Percentiles rank a stretch among this genome's conserved stretches.
These are phyloP conservation scores for Ophiostoma quercus DNA, from an alignment of 2,329 filamentous ascomycete genomes.

Conservation along the genomic window DNA sequence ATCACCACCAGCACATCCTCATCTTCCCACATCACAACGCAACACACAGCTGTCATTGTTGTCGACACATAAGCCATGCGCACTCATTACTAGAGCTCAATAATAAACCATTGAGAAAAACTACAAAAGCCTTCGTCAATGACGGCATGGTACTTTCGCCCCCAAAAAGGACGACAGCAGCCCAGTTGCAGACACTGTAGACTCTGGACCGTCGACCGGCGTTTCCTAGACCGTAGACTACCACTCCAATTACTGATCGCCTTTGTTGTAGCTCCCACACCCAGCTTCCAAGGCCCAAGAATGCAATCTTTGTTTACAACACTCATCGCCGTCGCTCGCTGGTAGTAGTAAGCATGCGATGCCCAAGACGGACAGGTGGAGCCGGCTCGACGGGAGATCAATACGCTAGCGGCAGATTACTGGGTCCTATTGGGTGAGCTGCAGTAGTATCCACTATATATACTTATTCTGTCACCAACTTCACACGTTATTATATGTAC, in stretches of 20 bases:
- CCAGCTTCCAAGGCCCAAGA: conserved; percentile 3
- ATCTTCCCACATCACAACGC: background rate
- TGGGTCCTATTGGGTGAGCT: conserved; percentile 8
- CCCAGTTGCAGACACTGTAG: background rate
- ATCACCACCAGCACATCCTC: background rate
- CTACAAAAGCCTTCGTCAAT: background rate
- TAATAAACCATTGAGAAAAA: too few species aligned
- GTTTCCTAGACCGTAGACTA: background rate
- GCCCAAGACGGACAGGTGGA: conserved; percentile 14
- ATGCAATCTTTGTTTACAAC: conserved; percentile 16
- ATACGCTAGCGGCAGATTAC: conserved; percentile 2
- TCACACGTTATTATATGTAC: background rate
- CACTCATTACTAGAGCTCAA: too few species aligned
- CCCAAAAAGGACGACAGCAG: conserved; percentile 3
- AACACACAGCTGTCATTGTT: background rate
- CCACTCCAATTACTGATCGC: background rate
- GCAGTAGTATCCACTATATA: background rate
- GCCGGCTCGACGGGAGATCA: conserved; percentile 11
- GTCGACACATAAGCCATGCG: background rate
- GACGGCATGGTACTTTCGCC: conserved; percentile 2
- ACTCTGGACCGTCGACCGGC: background rate
- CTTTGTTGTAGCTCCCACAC: background rate
- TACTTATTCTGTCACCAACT: background rate
- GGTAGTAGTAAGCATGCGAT: background rate
- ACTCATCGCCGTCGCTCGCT: background rate